Base-by-base conservation (phyloP, 1,284 basidiomycete species). In the Acaromyces ingoldii region DNA sequence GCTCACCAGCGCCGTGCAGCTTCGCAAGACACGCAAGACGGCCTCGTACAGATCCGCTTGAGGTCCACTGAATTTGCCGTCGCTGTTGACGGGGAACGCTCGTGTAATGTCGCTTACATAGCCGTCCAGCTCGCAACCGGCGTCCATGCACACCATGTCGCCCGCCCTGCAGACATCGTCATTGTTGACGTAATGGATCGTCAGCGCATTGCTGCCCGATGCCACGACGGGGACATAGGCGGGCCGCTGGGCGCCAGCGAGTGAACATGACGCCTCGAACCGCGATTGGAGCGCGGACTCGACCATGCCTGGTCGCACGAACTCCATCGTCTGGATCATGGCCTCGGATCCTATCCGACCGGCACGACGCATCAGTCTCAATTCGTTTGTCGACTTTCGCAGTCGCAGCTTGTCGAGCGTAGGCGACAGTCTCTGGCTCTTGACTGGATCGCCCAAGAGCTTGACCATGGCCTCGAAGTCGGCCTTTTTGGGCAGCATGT, bases 41-140 rank as follows among this genome's bases (percentile, higher is more conserved):
- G 87, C 89, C 7, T 83, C 79, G 77, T 99, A 99, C 10, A 99
- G 82, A 52, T 92, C 91, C 24, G 81, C 80, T 73, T 99, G 95
- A 1, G 91, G 80, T 0, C 80, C 68, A 1, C 85, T 85, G 76
- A 97, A 98, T 22, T 71, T 80, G 0, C 63, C 59, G n/a, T n/a
- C n/a, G n/a, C n/a, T n/a, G 36, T 63, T 46, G 19, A 54, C 50
- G 1, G 95, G 93, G 74, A 86, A 96, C 13, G 92, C 91, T 36
- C 93, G 87, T 6, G 91, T 96, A 65, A 98, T 96, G 76, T 98
- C 93, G 37, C 89, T 91, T 1, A 91, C 90, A 72, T 98, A 98
- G 44, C 89, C 89, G 61, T 87, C 90, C 33, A 55, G 64, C 56
- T 75, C 77, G 44, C 67, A 71, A 9, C 76, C 70, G 4, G 71